Evolutionary conservation across 1,284 basidiomycete species (phyloP).

Genomic region (Vanrija sp.): DNA sequence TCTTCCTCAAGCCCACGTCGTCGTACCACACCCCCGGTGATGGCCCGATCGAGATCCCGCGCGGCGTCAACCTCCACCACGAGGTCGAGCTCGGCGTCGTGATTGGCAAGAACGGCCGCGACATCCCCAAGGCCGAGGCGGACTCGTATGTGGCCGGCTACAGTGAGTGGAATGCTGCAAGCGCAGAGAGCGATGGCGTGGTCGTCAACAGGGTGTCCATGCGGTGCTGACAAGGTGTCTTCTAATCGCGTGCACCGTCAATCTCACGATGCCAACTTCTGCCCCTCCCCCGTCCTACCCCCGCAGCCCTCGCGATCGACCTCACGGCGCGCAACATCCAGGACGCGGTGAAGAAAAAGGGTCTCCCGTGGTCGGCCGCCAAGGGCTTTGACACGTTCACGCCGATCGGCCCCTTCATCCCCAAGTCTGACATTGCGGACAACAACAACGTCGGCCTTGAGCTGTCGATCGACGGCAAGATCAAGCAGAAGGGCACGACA

Average conservation of each 20-base stretch:
- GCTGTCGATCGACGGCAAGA: slow-evolving; percentile 68
- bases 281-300: neutral
- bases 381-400: slow-evolving; percentile 90
- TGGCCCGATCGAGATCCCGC: slow-evolving; percentile 74
- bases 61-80: slow-evolving; percentile 78
- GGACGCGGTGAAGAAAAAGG: slow-evolving; percentile 84
- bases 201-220: neutral
- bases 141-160: slow-evolving; percentile 84
- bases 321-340: slow-evolving; percentile 96
- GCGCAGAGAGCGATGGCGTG: too few relatives aligned
- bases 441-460: slow-evolving; percentile 63
- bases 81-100: slow-evolving; percentile 98
- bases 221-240: neutral
- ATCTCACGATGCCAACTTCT: too few relatives aligned
- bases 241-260: too few relatives aligned
- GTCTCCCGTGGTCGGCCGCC: slow-evolving; percentile 88
- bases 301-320: slow-evolving; percentile 80
- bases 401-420: slow-evolving; percentile 76
- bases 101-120: slow-evolving; percentile 77
- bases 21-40: slow-evolving; percentile 73
- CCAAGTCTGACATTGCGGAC: slow-evolving; percentile 66
- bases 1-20: slow-evolving; percentile 95
- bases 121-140: slow-evolving; percentile 71
- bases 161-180: slow-evolving; percentile 55
- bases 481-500: slow-evolving; percentile 82